phyloP scores from a whole-genome alignment of 306 rosid species.

The Corylus americana region DNA sequence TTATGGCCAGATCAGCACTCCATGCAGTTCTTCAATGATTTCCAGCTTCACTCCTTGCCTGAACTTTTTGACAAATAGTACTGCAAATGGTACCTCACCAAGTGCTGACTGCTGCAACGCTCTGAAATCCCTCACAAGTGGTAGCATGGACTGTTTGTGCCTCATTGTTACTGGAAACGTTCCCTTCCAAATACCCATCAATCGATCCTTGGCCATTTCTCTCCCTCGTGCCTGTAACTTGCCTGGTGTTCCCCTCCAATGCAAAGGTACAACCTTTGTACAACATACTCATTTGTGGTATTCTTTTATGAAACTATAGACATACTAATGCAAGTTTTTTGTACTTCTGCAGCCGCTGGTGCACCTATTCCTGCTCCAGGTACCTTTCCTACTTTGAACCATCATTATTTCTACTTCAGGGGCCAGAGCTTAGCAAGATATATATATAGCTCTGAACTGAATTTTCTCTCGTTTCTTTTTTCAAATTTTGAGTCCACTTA shows the following conservation, averaged over 20 bases:
- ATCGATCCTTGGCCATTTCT: slow-evolving; percentile 62
- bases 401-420: not conserved
- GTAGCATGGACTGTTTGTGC: slow-evolving; percentile 66
- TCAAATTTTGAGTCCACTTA: not conserved
- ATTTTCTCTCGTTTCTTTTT: not conserved
- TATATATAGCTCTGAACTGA: not conserved
- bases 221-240: slow-evolving; percentile 89
- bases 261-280: slow-evolving; percentile 40
- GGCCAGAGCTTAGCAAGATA: not conserved
- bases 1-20: slow-evolving; percentile 48
- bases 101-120: slow-evolving; percentile 59
- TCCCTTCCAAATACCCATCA: slow-evolving; percentile 66
- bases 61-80: slow-evolving; percentile 59
- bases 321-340: not conserved
- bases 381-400: slow-evolving; percentile 13
- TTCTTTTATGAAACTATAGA: not conserved
- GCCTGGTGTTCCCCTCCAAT: slow-evolving; percentile 73
- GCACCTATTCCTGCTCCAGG: slow-evolving; percentile 80
- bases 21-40: slow-evolving; percentile 55
- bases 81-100: slow-evolving; percentile 58
- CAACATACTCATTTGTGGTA: not conserved
- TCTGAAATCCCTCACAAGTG: slow-evolving; percentile 47
- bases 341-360: slow-evolving; percentile 51
- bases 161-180: slow-evolving; percentile 50
- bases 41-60: slow-evolving; percentile 62